Conservation (phyloP, 331 rosid genomes). For the Acacia pycnantha region DNA sequence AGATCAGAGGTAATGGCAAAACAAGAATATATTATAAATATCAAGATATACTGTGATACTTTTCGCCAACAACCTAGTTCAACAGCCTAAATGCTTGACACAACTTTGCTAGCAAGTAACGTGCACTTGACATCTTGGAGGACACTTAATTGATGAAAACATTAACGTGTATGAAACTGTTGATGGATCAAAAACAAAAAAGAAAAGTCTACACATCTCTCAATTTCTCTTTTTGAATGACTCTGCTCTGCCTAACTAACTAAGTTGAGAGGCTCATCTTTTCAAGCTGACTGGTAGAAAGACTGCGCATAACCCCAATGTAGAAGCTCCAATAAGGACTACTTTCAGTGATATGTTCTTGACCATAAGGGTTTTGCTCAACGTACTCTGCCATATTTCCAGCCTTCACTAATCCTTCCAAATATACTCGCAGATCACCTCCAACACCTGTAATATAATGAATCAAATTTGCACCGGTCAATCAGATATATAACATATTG, state of each 20-base stretch:
- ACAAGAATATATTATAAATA: neutral
- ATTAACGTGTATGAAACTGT: neutral
- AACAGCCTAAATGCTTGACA: neutral
- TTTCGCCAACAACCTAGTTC: neutral
- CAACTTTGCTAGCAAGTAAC: neutral
- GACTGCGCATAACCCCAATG: neutral
- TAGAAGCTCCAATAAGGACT: constrained; percentile 35
- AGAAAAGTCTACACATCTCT: neutral
- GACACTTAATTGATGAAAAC: neutral
- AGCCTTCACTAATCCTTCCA: constrained; percentile 29
- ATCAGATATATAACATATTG: neutral
- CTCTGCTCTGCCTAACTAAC: neutral
- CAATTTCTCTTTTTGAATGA: neutral
- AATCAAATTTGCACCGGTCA: neutral
- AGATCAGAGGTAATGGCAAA: neutral
- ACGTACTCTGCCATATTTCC: constrained; percentile 19
- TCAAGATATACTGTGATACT: neutral
- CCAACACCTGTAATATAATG: constrained; percentile 11
- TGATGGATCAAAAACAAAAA: neutral
- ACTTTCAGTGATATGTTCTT: constrained; percentile 22
- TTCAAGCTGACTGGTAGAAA: neutral
- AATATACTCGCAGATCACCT: constrained; percentile 32
- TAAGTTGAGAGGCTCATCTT: neutral
- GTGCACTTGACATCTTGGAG: neutral
- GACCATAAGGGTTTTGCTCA: constrained; percentile 37